Evolutionary conservation across 495 filamentous ascomycete species (phyloP), one percentile per base, ranked within the genome.

Genomic region (Pyrenopolyporus hunteri): DNA sequence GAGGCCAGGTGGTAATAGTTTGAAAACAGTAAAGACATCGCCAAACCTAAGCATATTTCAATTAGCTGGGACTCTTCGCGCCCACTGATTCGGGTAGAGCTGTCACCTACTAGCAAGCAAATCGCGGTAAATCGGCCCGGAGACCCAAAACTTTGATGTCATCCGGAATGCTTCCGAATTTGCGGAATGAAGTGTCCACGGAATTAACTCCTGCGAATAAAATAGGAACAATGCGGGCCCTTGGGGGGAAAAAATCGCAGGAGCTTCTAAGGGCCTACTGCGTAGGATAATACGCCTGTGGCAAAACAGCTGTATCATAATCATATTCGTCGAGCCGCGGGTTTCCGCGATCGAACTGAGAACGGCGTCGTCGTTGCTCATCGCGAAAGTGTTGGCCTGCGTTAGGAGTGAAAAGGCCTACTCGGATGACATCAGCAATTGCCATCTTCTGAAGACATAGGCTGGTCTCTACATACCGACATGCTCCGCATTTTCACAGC

Each of bases 401-500:
- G 32, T 86, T 84, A 19, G 88, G 88, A 29, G 88, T 87, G 68
- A 90, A 91, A 9, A 90, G 76, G 3, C 88, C 88, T 89, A 46
- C 51, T 8, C 20, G 19, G 7, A 29, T 57, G 52, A 29, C 33
- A 17, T 67, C 10, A 52, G 48, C 47, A 4, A 58, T 8, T 40
- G 5, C n/a, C 29, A 40, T 19, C 19, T 55, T 16, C 46, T 25
- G 45, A 59, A 11, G 6, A 26, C 14, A 14, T 25, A 16, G 2
- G 8, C 19, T 11, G 14, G 0, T 2, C 33, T 17, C 8, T 39
- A 83, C 88, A 69, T 70, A 88, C 91, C 91, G 59, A 93, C 87
- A 68, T 92, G 87, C 71, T 91, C 88, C 10, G 91, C 91, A 67
- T 93, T 93, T 60, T 92, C 89, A 43, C 89, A 86, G 73, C 87